Conservation (phyloP, 1,284 basidiomycete genomes). For the Pseudozyma pruni region DNA sequence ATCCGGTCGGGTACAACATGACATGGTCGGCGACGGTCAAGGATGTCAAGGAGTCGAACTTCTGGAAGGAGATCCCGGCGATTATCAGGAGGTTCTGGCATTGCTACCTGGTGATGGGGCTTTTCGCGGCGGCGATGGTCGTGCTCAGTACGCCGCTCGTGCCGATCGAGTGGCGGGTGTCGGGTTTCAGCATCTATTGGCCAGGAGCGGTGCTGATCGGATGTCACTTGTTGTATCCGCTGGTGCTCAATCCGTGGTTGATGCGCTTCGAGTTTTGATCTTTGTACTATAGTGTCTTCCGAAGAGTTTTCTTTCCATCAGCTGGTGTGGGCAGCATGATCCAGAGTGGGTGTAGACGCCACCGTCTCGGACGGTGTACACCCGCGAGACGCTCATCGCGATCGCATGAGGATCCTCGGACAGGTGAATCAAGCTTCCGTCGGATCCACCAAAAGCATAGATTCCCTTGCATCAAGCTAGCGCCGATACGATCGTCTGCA, state of each 20-base stretch:
- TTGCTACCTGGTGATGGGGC: slow-evolving; percentile 71
- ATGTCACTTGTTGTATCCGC: slow-evolving; percentile 48
- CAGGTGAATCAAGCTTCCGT: too few species aligned
- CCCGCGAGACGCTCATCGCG: too few species aligned
- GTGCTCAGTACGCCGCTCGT: slow-evolving; percentile 73
- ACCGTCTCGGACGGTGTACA: too few species aligned
- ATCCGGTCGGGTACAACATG: slow-evolving; percentile 85
- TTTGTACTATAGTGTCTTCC: too few species aligned
- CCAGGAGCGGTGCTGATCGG: slow-evolving; percentile 20
- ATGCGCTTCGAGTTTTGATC: slow-evolving; percentile 53
- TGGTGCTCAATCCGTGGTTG: slow-evolving; percentile 45
- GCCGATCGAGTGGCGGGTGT: slow-evolving; percentile 74
- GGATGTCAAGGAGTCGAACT: slow-evolving; percentile 71
- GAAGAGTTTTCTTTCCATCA: too few species aligned
- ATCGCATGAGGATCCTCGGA: too few species aligned
- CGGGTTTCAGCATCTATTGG: slow-evolving; percentile 41
- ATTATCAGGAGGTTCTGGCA: slow-evolving; percentile 70
- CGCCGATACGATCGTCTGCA: too few species aligned
- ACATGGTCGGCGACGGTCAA: slow-evolving; percentile 72
- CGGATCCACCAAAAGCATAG: too few species aligned
- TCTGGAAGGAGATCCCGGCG: slow-evolving; percentile 84
- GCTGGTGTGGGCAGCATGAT: too few species aligned
- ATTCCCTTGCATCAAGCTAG: too few species aligned
- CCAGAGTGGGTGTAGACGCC: too few species aligned
- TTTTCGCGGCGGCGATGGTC: slow-evolving; percentile 75